phyloP scores from a whole-genome alignment of 1,284 basidiomycete genomes.

The Rhodotorula sp. region DNA sequence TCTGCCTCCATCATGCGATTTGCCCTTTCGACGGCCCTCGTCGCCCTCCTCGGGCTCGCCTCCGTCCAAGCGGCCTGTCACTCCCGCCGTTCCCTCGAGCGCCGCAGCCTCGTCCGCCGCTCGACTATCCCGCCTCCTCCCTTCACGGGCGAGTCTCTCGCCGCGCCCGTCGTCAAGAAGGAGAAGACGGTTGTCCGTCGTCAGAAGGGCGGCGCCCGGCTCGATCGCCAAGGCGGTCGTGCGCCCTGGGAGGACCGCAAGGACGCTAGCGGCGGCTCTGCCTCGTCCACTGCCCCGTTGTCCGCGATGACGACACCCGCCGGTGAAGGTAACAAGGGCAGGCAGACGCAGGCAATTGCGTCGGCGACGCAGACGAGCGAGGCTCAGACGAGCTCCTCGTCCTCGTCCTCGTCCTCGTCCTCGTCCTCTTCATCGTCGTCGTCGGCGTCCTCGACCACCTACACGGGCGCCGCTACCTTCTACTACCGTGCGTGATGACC shows the following conservation, averaged over 20 bases:
- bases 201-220: slow-evolving; percentile 4
- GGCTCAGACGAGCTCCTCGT: neutral
- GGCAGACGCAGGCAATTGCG: neutral
- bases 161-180: neutral
- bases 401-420: slow-evolving; percentile 19
- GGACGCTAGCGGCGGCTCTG: neutral
- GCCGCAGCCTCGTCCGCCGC: neutral
- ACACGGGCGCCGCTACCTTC: slow-evolving; percentile 60
- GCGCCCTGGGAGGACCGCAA: neutral
- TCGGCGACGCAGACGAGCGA: neutral
- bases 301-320: neutral
- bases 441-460: slow-evolving; percentile 10
- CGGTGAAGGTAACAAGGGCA: neutral
- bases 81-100: neutral
- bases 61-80: neutral
- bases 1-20: neutral
- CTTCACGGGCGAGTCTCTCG: neutral
- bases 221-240: neutral
- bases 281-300: neutral
- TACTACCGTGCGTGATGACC: slow-evolving; percentile 54
- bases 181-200: slow-evolving; percentile 10
- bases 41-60: slow-evolving; percentile 3
- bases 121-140: neutral
- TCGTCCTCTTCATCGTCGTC: slow-evolving; percentile 20
- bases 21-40: neutral